Base-by-base conservation (phyloP, 2,329 filamentous ascomycete genomes). In the Botryosphaeria dothidea region DNA sequence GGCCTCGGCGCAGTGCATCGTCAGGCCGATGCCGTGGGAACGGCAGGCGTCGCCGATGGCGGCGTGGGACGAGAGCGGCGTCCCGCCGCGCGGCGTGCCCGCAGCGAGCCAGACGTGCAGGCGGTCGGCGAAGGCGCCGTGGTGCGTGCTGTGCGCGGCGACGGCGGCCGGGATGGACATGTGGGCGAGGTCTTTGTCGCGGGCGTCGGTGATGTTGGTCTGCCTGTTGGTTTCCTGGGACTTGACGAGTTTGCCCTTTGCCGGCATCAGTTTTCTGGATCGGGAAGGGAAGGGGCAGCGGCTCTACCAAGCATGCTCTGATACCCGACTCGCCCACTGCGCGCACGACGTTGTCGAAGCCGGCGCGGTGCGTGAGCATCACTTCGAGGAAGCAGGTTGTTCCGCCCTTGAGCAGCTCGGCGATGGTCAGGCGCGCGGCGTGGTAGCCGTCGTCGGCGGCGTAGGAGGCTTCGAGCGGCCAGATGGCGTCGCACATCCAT, bases 61-160 rank as follows among this genome's bases (percentile, higher is more conserved):
- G 7, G 71, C 69, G 68, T 81, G 79, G 1, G 76, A 73, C 1
- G 72, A 69, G 25, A 78, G 69, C 1, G 77, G 69, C 8, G 78
- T 41, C 36, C 11, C 78, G 67, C 82, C 82, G 61, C 82, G 75
- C 9, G 82, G 82, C 9, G 82, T 83, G 23, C 80, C 78, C 8
- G 78, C 78, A 1, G 81, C 79, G 57, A 81, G 78, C 82, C 82
- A 84, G 13, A 84, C 79, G 27, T 81, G 78, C 21, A 84, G 73
- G 0, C 82, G 76, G 51, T 77, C 76, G 66, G 79, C 72, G 56
- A 72, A 78, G 15, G 75, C 71, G 15, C 74, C 75, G 62, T 74
- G 68, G 64, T 74, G 67, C 17, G 64, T 65, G 46, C 65, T 19
- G 66, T 80, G 73, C 0, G 77, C 76, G 4, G 68, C 61, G 5